These are phyloP conservation scores for Suhomyces choctaworum DNA, from an alignment of 1,139 yeast species.

Conservation along the genomic window DNA sequence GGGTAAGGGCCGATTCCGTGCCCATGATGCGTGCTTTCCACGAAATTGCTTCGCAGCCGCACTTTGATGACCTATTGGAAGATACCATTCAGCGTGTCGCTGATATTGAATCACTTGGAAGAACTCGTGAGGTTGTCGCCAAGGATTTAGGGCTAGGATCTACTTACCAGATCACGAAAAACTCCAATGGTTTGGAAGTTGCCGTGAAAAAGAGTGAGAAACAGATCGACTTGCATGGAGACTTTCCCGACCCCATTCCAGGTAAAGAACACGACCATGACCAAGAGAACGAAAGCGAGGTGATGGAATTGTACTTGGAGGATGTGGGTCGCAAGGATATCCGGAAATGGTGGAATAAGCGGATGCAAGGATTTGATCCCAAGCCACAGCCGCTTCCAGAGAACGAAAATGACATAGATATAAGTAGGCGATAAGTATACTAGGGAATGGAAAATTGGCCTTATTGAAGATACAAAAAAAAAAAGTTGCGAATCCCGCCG, in stretches of 20 bases:
- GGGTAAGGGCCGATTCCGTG: conserved; percentile 78
- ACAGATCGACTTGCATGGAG: conserved; percentile 23
- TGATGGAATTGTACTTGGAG: conserved; percentile 37
- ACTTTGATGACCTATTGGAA: conserved; percentile 65
- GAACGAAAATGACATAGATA: conserved; percentile 5
- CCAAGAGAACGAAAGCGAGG: conserved; percentile 34
- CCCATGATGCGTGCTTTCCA: conserved; percentile 91
- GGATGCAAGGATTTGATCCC: conserved; percentile 31
- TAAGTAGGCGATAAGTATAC: conserved; percentile 2
- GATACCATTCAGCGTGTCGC: conserved; percentile 73
- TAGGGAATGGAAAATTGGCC: no score
- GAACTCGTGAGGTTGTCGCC: conserved; percentile 77
- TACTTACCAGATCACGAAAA: conserved; percentile 30
- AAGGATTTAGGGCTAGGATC: conserved; percentile 68
- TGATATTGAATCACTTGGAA: conserved; percentile 75
- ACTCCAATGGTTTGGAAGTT: conserved; percentile 15
- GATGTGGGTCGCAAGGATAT: conserved; percentile 41
- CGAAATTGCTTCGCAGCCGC: conserved; percentile 72
- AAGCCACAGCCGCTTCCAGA: neutral
- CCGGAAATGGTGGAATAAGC: conserved; percentile 47
- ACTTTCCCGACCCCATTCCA: conserved; percentile 19
- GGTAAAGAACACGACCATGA: conserved; percentile 19
- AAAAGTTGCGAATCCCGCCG: no score
- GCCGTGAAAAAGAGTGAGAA: conserved; percentile 21
- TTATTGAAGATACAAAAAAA: no score